Conservation (phyloP, 2,329 filamentous ascomycete genomes). For the Phialophora verrucosa region DNA sequence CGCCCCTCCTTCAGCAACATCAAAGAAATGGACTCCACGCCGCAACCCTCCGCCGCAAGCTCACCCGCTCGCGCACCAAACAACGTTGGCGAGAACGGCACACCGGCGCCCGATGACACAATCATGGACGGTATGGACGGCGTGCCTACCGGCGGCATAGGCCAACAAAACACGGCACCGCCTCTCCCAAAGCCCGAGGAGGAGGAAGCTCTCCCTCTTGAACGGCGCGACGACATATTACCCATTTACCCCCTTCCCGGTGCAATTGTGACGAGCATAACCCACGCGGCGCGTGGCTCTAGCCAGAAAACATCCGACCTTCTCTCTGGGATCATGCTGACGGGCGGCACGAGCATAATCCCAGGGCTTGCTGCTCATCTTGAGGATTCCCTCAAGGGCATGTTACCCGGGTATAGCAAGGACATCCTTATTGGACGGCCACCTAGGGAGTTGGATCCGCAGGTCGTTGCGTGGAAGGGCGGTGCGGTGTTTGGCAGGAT, state of each 20-base stretch:
- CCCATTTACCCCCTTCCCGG: constrained; percentile 83
- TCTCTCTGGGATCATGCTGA: constrained; percentile 85
- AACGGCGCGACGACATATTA: constrained; percentile 76
- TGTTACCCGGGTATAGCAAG: constrained; percentile 67
- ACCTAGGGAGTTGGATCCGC: constrained; percentile 93
- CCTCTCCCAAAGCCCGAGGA: constrained; percentile 36
- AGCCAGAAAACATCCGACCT: constrained; percentile 93
- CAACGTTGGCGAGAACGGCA: constrained; percentile 54
- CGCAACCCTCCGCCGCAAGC: constrained; percentile 81
- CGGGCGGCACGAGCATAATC: constrained; percentile 82
- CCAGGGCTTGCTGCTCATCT: constrained; percentile 80
- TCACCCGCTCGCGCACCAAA: constrained; percentile 74
- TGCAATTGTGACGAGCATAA: constrained; percentile 87
- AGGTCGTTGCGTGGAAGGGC: constrained; percentile 98
- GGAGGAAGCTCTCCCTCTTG: constrained; percentile 54
- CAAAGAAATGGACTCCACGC: constrained; percentile 72
- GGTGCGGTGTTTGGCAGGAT: constrained; percentile 95
- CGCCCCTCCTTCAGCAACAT: constrained; percentile 66
- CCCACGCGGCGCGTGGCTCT: constrained; percentile 83
- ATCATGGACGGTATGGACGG: constrained; percentile 5
- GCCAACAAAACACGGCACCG: constrained; percentile 32
- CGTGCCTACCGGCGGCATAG: constrained; percentile 14
- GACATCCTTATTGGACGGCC: constrained; percentile 69
- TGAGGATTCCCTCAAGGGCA: constrained; percentile 77
- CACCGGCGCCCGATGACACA: constrained; percentile 46